Evolutionary conservation across 2,329 filamentous ascomycete genomes (phyloP), one percentile per base, ranked within the genome.

Genomic region (Aspergillus intermedius): DNA sequence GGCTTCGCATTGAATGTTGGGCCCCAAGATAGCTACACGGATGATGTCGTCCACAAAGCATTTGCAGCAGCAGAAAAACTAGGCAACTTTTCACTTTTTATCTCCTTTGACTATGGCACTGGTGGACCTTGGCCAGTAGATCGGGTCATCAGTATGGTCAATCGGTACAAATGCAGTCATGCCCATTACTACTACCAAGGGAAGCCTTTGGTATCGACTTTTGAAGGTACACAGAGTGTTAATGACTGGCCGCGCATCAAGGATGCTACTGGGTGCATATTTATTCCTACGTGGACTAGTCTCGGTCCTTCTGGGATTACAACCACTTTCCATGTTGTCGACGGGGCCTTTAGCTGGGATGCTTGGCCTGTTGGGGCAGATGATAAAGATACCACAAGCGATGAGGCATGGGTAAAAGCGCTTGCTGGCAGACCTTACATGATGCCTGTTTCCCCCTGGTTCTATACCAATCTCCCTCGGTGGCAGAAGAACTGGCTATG

Each of bases 401-500:
- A 75, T 42, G 54, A 66, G 45, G 60, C 59, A 2, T 79, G 73
- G 65, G 71, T 71, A 56, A 50, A 55, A 8, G 61, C 62, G 7
- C 53, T 71, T 5, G 50, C 56, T 1, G 59, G 60, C 4, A 76
- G 74, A 56, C 63, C 65, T 3, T 76, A 70, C 47, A 79, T 80
- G 74, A 79, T 79, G 75, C 71, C 76, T 2, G 73, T 79, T n/a
- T 76, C 75, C 0, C 78, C 79, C 0, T 81, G 77, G 78, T 78
- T 73, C 60, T 78, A 65, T 62, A 82, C 81, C 44, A 77, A 81
- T 49, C 66, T 83, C 3, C 75, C 78, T 0, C 67, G 69, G 5
- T 83, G 74, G 56, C 63, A 68, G 39, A 84, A 84, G 66, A 81
- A 82, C 59, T 85, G 81, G 80, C 68, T 83, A 5, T 85, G 78